These are phyloP conservation scores for Thelonectria rubi DNA, from an alignment of 2,329 filamentous ascomycete genomes.

Conservation along the genomic window DNA sequence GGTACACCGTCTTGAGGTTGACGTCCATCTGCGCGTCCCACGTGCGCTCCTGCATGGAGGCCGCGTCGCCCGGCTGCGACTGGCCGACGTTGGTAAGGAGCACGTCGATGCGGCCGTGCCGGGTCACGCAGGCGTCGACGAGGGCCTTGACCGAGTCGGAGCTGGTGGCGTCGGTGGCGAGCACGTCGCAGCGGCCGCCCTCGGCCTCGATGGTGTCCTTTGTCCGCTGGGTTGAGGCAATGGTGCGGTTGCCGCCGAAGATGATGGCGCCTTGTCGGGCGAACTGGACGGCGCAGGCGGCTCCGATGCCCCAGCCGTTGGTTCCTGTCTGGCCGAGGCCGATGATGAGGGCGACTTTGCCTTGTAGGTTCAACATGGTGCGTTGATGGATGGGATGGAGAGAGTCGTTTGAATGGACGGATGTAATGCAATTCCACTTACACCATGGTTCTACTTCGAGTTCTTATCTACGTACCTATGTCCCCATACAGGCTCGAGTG, in stretches of 20 bases:
- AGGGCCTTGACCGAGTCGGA: constrained; percentile 60
- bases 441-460: not conserved
- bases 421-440: not conserved
- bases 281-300: constrained; percentile 58
- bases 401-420: not conserved
- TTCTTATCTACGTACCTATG: not conserved
- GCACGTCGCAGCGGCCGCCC: constrained; percentile 49
- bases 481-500: too few relatives aligned
- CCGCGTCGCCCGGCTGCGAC: constrained; percentile 62
- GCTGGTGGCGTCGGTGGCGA: constrained; percentile 62
- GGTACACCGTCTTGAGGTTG: constrained; percentile 65
- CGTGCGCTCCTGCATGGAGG: constrained; percentile 55
- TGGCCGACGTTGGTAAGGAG: constrained; percentile 69
- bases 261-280: constrained; percentile 58
- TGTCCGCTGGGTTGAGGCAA: constrained; percentile 52
- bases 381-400: rapidly evolving
- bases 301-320: constrained; percentile 61
- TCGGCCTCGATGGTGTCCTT: constrained; percentile 49
- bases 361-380: constrained; percentile 50
- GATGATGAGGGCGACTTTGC: constrained; percentile 56
- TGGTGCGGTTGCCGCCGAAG: constrained; percentile 60
- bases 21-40: constrained; percentile 64
- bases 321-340: constrained; percentile 56
- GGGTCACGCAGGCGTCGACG: constrained; percentile 60
- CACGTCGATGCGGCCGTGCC: constrained; percentile 66